Evolutionary conservation across 495 filamentous ascomycete species (phyloP).

Genomic region (Aspergillus egyptiacus): DNA sequence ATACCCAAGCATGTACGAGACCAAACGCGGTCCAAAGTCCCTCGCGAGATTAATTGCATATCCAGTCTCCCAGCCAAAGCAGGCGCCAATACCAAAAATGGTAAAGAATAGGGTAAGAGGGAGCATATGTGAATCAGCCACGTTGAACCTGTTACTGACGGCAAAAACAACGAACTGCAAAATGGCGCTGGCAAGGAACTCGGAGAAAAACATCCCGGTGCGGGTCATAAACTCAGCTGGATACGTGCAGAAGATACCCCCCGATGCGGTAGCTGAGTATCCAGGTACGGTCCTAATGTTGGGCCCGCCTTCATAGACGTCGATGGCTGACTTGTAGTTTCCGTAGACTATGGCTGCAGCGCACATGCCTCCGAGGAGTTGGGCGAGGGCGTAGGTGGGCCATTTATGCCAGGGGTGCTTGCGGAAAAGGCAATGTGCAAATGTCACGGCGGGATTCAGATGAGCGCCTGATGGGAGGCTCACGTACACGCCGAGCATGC

Average conservation of each 20-base stretch:
- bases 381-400: constrained; percentile 48
- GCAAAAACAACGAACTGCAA: constrained; percentile 66
- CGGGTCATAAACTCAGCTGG: constrained; percentile 55
- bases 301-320: constrained; percentile 49
- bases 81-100: constrained; percentile 60
- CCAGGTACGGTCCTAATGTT: constrained; percentile 52
- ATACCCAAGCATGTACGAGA: constrained; percentile 57
- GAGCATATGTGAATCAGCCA: constrained; percentile 42
- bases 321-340: constrained; percentile 51
- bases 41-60: constrained; percentile 63
- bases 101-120: constrained; percentile 58
- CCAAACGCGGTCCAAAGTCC: constrained; percentile 61
- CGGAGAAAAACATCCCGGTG: constrained; percentile 55
- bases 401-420: constrained; percentile 56
- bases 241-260: constrained; percentile 63
- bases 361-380: constrained; percentile 50
- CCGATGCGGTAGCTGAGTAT: constrained; percentile 50
- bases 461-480: constrained; percentile 54
- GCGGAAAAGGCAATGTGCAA: constrained; percentile 56
- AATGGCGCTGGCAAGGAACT: constrained; percentile 55
- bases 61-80: constrained; percentile 65
- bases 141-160: constrained; percentile 53
- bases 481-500: constrained; percentile 63
- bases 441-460: constrained; percentile 62
- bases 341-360: constrained; percentile 52